phyloP scores from a whole-genome alignment of 495 filamentous ascomycete species.

The Cudoniella acicularis region DNA sequence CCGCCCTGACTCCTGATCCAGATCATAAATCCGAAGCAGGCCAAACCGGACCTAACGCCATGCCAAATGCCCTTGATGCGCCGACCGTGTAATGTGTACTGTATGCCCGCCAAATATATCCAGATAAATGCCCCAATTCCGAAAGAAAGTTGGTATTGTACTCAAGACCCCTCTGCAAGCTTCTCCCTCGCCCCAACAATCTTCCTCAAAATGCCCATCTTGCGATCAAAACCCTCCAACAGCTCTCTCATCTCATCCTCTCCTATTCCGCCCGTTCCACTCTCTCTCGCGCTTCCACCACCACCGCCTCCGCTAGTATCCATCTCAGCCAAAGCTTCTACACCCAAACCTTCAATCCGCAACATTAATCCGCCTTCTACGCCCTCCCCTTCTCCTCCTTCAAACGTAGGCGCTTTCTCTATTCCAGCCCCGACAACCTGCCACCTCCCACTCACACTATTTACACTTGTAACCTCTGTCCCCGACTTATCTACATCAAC shows the following conservation, averaged over 20 bases:
- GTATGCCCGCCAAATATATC: too few species aligned
- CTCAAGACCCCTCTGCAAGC: too few species aligned
- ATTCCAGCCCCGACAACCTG: slow-evolving; percentile 49
- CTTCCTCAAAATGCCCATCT: slow-evolving; percentile 51
- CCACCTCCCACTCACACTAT: slow-evolving; percentile 50
- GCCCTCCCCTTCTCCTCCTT: slow-evolving; percentile 37
- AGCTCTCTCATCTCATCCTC: slow-evolving; percentile 49
- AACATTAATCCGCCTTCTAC: slow-evolving; percentile 54
- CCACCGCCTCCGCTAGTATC: slow-evolving; percentile 43
- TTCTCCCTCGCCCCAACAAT: slow-evolving; percentile 41
- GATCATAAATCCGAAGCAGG: too few species aligned
- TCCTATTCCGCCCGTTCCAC: slow-evolving; percentile 1
- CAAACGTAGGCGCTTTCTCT: slow-evolving; percentile 54
- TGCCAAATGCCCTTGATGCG: too few species aligned
- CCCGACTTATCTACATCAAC: slow-evolving; percentile 46
- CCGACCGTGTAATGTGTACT: too few species aligned
- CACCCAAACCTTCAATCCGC: slow-evolving; percentile 54
- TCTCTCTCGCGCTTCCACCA: slow-evolving; percentile 28
- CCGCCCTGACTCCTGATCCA: too few species aligned
- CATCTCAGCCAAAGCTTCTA: slow-evolving; percentile 48
- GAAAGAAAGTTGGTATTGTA: too few species aligned
- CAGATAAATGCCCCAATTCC: neutral
- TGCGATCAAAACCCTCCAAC: slow-evolving; percentile 64
- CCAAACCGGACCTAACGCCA: too few species aligned
- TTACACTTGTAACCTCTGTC: slow-evolving; percentile 42